These are phyloP conservation scores for Quercus lobata DNA, from an alignment of 331 rosid species.

Conservation along the genomic window DNA sequence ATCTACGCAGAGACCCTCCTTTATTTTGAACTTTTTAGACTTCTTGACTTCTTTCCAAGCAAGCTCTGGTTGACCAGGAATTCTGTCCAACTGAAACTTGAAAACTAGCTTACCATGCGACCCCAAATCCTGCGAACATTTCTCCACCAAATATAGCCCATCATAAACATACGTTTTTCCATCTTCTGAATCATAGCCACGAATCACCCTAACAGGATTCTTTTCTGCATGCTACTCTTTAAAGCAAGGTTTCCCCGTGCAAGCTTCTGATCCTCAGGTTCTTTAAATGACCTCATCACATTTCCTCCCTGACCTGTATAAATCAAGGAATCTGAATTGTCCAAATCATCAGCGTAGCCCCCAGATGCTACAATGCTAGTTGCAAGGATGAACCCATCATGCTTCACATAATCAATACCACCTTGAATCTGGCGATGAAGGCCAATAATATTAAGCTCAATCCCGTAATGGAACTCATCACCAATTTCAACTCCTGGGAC, in stretches of 20 bases:
- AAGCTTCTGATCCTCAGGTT: conserved; percentile 91
- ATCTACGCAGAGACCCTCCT: conserved; percentile 56
- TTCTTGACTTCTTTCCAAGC: conserved; percentile 74
- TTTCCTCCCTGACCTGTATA: conserved; percentile 91
- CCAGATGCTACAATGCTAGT: conserved; percentile 85
- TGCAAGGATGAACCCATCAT: conserved; percentile 51
- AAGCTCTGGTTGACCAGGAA: conserved; percentile 76
- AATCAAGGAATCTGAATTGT: conserved; percentile 56
- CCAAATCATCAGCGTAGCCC: conserved; percentile 69
- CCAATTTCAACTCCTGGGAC: conserved; percentile 91
- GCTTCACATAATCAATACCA: conserved; percentile 74
- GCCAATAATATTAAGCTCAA: conserved; percentile 73
- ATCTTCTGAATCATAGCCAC: conserved; percentile 60
- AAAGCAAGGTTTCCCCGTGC: conserved; percentile 86
- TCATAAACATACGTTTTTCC: conserved; percentile 75
- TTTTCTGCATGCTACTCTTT: conserved; percentile 57
- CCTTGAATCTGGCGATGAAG: conserved; percentile 74
- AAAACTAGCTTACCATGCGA: conserved; percentile 72
- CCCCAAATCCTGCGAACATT: conserved; percentile 75
- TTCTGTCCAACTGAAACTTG: conserved; percentile 63
- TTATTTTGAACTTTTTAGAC: conserved; percentile 55
- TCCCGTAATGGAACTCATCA: conserved; percentile 78
- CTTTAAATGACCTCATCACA: conserved; percentile 48
- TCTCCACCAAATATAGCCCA: conserved; percentile 65
- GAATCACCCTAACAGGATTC: conserved; percentile 83